Conservation (phyloP, 176 grass and related monocot species). For the Raddia distichophylla region DNA sequence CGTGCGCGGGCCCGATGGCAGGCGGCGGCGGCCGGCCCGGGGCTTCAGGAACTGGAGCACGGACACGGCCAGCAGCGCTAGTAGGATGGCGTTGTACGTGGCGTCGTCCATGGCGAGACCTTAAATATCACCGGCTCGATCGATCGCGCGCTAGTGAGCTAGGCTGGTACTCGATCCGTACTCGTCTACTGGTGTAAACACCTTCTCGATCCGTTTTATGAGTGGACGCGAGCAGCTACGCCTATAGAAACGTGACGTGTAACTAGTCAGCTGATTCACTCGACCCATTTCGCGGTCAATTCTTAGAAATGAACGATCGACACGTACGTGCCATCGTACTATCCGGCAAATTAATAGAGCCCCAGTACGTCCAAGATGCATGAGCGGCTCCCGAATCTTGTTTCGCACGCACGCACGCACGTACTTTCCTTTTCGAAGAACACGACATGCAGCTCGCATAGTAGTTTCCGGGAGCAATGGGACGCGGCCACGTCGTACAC, state of each 20-base stretch:
- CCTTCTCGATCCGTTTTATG: neutral
- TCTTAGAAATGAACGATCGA: slow-evolving; percentile 23
- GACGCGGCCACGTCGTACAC: too few species aligned
- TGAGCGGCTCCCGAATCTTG: too few species aligned
- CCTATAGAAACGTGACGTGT: too few species aligned
- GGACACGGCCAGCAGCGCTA: slow-evolving; percentile 35
- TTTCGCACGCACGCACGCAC: too few species aligned
- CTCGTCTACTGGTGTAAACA: too few species aligned
- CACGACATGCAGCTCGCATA: too few species aligned
- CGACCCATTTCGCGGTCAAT: slow-evolving; percentile 26
- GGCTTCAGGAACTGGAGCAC: slow-evolving; percentile 24
- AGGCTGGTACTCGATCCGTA: too few species aligned
- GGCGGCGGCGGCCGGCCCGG: neutral
- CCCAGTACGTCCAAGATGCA: too few species aligned
- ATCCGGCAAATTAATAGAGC: neutral
- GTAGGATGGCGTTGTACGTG: slow-evolving; percentile 43
- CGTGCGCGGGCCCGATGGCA: slow-evolving; percentile 31
- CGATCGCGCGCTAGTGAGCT: too few species aligned
- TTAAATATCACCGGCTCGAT: neutral
- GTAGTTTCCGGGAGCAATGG: too few species aligned
- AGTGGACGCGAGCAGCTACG: neutral
- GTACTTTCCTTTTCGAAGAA: too few species aligned
- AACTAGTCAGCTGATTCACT: neutral
- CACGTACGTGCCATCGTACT: neutral
- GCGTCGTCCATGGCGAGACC: slow-evolving; percentile 35